These are phyloP conservation scores for Myochromella boudieri DNA, from an alignment of 768 basidiomycete genomes.

Conservation along the genomic window DNA sequence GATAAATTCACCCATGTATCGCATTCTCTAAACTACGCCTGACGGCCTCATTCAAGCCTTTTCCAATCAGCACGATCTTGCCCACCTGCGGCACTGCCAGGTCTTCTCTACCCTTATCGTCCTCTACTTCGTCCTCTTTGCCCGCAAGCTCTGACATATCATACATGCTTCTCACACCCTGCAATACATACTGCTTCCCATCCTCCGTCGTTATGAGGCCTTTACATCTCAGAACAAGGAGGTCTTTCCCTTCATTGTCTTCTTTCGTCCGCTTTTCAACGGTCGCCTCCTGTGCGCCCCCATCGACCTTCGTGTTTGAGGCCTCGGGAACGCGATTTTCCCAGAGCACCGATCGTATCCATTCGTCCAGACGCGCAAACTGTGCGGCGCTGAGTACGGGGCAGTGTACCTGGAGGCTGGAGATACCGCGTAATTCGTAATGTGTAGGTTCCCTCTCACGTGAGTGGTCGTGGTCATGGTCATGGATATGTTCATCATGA, in stretches of 20 bases:
- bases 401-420: conserved; percentile 71
- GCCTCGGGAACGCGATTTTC: conserved; percentile 53
- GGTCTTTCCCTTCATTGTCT: conserved; percentile 15
- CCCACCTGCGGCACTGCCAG: conserved; percentile 61
- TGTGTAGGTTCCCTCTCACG: neutral
- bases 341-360: conserved; percentile 86
- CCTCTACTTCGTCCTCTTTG: conserved; percentile 50
- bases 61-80: conserved; percentile 88
- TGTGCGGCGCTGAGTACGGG: conserved; percentile 53
- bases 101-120: conserved; percentile 38
- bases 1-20: conserved; percentile 4
- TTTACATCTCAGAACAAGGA: conserved; percentile 85
- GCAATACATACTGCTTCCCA: conserved; percentile 72
- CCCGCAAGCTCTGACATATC: conserved; percentile 60
- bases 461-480: conserved; percentile 34
- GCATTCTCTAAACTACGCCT: conserved; percentile 49
- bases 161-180: conserved; percentile 90
- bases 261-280: too few species aligned
- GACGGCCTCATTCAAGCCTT: conserved; percentile 62
- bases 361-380: conserved; percentile 63
- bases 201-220: conserved; percentile 63
- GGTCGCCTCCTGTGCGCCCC: too few species aligned
- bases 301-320: too few species aligned
- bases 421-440: conserved; percentile 79
- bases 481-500: conserved; percentile 21